Base-by-base conservation (phyloP, 2,329 filamentous ascomycete genomes). In the Fusarium kyushuense region DNA sequence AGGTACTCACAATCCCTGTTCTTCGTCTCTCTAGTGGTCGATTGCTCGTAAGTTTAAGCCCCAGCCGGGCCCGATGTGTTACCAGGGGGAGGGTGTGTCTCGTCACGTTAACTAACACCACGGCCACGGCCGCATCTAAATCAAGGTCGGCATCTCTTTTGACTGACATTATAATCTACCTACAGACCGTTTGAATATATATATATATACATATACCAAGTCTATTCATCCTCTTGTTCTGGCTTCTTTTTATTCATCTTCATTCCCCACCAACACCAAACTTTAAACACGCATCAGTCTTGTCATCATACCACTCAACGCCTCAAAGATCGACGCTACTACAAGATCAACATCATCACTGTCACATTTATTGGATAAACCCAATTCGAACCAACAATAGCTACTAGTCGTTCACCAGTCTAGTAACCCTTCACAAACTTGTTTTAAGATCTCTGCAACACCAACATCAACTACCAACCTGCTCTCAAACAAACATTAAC, bases 201-300 rank as follows among this genome's bases (percentile, higher is more conserved):
- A 6, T 27, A 27, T 27, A 57, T 57, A 41, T 58, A 51, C 69
- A 72, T 73, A 60, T 67, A 67, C 43, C 47, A 46, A 58, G 47
- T 35, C 47, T 27, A 6, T 29, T 53, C n/a, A 54, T 55, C 46
- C 45, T 55, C 38, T 27, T 47, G 16, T 25, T 67, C 32, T 42
- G 14, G 7, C 14, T 41, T 54, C 43, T 58, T 43, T 47, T 53
- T 40, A 35, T 54, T 43, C 38, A 40, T 65, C 49, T 58, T 42
- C 42, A 58, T 58, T 41, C 32, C 52, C 35, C 35, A 38, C n/a
- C 35, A 38, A 38, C 40, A 58, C 21, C 40, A 62, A 40, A 41
- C 52, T 48, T 32, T 25, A 52, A 55, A 46, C 42, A 38, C 41
- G 55, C 53, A 58, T 63, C 58, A 45, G 49, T 33, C 45, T 48